Conservation (phyloP, 148 eudicot species). For the Limonium bicolor region DNA sequence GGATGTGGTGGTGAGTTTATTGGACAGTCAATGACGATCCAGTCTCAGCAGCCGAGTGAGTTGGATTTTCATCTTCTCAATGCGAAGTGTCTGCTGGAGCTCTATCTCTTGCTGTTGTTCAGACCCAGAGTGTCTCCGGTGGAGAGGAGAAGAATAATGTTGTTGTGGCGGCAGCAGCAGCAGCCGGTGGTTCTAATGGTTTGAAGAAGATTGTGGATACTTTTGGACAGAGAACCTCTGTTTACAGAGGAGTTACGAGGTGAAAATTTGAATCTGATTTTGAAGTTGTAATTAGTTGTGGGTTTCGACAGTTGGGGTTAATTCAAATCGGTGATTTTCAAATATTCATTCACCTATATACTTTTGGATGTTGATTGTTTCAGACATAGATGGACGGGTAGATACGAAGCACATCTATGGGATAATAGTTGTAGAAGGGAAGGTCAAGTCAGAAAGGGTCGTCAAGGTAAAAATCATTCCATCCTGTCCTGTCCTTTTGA, state of each 20-base stretch:
- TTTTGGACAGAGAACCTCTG: slow-evolving; percentile 87
- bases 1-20: slow-evolving; percentile 13
- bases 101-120: slow-evolving; percentile 39
- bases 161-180: slow-evolving; percentile 6
- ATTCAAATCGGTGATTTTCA: neutral
- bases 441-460: slow-evolving; percentile 98
- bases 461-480: slow-evolving; percentile 57
- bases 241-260: slow-evolving; percentile 95
- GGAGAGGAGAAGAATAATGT: slow-evolving; percentile 14
- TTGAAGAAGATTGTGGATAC: slow-evolving; percentile 55
- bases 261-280: slow-evolving; percentile 2
- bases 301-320: neutral
- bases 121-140: neutral
- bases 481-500: neutral
- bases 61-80: slow-evolving; percentile 24
- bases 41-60: slow-evolving; percentile 34
- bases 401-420: slow-evolving; percentile 99
- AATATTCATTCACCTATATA: no score
- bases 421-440: slow-evolving; percentile 98
- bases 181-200: slow-evolving; percentile 24
- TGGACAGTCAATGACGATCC: slow-evolving; percentile 17
- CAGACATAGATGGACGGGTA: slow-evolving; percentile 94
- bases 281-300: neutral
- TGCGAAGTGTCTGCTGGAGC: slow-evolving; percentile 7
- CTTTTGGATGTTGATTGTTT: neutral